Evolutionary conservation across 208 protist species (phyloP).

Genomic region (Crithidia sp.): DNA sequence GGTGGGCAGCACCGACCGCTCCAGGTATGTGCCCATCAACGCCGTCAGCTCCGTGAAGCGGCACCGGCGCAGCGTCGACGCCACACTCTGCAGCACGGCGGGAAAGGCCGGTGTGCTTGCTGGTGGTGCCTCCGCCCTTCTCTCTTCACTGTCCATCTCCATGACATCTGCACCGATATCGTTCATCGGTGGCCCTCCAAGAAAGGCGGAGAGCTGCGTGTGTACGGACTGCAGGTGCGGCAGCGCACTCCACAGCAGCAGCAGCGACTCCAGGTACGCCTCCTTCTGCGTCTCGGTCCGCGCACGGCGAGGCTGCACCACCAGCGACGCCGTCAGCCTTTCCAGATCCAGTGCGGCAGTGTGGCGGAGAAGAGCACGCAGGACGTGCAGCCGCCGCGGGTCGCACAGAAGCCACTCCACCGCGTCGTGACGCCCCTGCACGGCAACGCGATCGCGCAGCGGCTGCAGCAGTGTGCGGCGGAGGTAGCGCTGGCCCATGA

Average conservation of each 20-base stretch:
- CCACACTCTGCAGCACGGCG: constrained; percentile 48
- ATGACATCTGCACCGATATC: too few species aligned
- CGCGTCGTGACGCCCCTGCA: constrained; percentile 76
- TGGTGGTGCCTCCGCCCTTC: neutral
- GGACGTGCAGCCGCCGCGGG: constrained; percentile 30
- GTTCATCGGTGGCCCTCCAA: neutral
- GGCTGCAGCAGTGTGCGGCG: constrained; percentile 79
- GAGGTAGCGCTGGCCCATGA: constrained; percentile 77
- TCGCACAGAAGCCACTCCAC: constrained; percentile 72
- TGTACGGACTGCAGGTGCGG: constrained; percentile 31
- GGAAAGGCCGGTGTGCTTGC: constrained; percentile 23
- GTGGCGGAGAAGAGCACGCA: constrained; percentile 27
- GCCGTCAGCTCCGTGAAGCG: constrained; percentile 41
- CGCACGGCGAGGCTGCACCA: constrained; percentile 24
- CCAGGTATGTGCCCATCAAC: constrained; percentile 47
- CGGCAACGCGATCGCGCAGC: constrained; percentile 58
- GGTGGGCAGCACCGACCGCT: constrained; percentile 31
- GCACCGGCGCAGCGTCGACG: constrained; percentile 46
- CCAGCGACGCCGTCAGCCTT: constrained; percentile 39
- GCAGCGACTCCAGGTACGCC: constrained; percentile 36
- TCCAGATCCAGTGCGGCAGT: constrained; percentile 47
- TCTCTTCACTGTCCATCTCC: too few species aligned
- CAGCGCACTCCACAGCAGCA: constrained; percentile 42
- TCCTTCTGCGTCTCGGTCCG: constrained; percentile 15
- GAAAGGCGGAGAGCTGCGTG: constrained; percentile 20